phyloP scores from a whole-genome alignment of 306 rosid species.

The Argentina anserina region DNA sequence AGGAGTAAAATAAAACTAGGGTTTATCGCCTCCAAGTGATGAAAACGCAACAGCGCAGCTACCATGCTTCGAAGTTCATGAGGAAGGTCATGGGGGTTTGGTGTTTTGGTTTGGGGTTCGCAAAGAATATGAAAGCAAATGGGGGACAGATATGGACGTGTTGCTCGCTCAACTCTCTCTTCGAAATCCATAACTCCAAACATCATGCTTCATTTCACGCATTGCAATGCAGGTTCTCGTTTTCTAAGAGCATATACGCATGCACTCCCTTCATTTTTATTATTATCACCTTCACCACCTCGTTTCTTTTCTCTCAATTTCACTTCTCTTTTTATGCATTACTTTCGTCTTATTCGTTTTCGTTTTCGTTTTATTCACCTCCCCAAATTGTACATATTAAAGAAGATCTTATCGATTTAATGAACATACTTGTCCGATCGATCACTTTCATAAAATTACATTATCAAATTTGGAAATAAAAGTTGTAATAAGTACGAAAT shows the following conservation, averaged over 20 bases:
- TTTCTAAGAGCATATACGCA: slow-evolving; percentile 39
- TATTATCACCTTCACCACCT: neutral
- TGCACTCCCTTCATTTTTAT: slow-evolving; percentile 27
- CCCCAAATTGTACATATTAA: neutral
- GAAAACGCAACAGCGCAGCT: slow-evolving; percentile 13
- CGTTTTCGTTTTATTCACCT: neutral
- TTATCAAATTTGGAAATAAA: too few species aligned
- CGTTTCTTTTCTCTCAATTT: neutral
- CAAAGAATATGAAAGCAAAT: slow-evolving; percentile 28
- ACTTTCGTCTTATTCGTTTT: neutral
- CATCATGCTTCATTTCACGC: slow-evolving; percentile 65
- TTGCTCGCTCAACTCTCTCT: slow-evolving; percentile 30
- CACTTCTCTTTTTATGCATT: neutral
- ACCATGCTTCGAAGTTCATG: slow-evolving; percentile 69
- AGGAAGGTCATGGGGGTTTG: slow-evolving; percentile 22
- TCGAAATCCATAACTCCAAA: slow-evolving; percentile 39
- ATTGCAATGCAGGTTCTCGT: slow-evolving; percentile 37
- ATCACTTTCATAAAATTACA: too few species aligned
- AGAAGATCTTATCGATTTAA: neutral
- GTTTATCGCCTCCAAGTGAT: slow-evolving; percentile 35
- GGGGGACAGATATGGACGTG: slow-evolving; percentile 53
- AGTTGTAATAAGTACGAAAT: too few species aligned
- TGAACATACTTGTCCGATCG: neutral
- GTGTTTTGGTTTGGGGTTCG: slow-evolving; percentile 9
- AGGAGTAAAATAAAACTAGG: neutral